Evolutionary conservation across 1,139 yeast species (phyloP).

Genomic region (Groenewaldozyma auringiensis): DNA sequence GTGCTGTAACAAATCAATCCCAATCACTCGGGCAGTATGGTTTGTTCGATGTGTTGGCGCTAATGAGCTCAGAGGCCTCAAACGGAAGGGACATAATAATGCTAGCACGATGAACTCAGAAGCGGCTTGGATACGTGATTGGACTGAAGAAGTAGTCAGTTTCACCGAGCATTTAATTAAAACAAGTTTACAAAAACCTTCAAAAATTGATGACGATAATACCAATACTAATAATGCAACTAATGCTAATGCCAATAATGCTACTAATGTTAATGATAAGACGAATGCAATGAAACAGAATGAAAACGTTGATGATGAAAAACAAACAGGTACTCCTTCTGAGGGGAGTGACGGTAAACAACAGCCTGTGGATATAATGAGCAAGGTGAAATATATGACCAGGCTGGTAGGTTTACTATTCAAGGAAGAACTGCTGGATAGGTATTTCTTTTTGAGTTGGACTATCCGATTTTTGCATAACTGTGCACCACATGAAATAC

Average conservation of each 20-base stretch:
- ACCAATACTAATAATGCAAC: background rate
- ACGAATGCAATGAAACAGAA: background rate
- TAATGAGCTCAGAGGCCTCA: conserved; percentile 65
- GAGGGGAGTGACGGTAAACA: background rate
- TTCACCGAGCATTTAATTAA: conserved; percentile 45
- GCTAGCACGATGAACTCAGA: conserved; percentile 34
- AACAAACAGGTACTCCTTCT: conserved; percentile 15
- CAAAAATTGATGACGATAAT: too few species aligned
- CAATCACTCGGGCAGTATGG: conserved; percentile 80
- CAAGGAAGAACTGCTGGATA: conserved; percentile 59
- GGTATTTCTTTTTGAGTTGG: conserved; percentile 54
- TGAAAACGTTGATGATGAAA: conserved; percentile 11
- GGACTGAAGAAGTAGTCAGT: conserved; percentile 75
- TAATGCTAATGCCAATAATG: background rate
- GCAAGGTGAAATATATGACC: conserved; percentile 46
- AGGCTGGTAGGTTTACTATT: conserved; percentile 57
- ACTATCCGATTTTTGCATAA: conserved; percentile 48
- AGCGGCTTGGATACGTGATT: conserved; percentile 66
- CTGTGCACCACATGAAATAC: conserved; percentile 41
- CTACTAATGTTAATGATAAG: background rate
- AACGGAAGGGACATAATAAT: conserved; percentile 40
- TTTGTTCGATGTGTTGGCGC: conserved; percentile 78
- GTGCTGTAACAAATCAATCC: conserved; percentile 57
- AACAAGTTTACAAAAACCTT: background rate
- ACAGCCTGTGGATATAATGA: background rate